phyloP scores from a whole-genome alignment of 257 asterid species.

The Phtheirospermum japonicum region DNA sequence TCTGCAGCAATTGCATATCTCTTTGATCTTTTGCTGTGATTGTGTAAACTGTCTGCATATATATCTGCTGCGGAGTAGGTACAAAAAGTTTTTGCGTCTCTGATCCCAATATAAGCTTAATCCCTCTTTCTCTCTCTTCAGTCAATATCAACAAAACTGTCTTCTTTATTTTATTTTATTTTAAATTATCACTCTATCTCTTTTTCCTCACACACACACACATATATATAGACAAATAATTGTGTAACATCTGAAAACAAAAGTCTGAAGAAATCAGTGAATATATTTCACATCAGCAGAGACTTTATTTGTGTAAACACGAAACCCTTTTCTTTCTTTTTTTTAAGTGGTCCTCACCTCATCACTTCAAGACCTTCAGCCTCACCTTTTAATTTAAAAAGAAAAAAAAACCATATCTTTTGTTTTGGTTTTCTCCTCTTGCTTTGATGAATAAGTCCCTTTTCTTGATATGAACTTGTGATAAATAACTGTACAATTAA shows the following conservation, averaged over 20 bases:
- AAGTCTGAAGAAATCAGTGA: no score
- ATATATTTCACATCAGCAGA: background rate
- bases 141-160: constrained; percentile 33
- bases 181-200: no score
- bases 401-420: background rate
- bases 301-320: background rate
- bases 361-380: no score
- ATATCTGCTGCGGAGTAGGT: constrained; percentile 36
- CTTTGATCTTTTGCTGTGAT: constrained; percentile 24
- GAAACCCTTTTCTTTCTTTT: constrained; percentile 23
- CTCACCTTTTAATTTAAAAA: constrained; percentile 30
- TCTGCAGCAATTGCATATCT: no score
- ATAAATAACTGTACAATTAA: no score
- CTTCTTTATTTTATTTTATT: background rate
- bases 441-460: no score
- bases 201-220: no score
- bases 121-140: background rate
- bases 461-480: no score
- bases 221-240: background rate
- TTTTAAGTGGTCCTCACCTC: constrained; percentile 44
- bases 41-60: constrained; percentile 38
- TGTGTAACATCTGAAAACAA: constrained; percentile 33
- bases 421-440: no score
- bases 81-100: constrained; percentile 60
- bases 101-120: constrained; percentile 54